Evolutionary conservation across 2,329 filamentous ascomycete genomes (phyloP), one percentile per base, ranked within the genome.

Genomic region (Fusarium sp.): DNA sequence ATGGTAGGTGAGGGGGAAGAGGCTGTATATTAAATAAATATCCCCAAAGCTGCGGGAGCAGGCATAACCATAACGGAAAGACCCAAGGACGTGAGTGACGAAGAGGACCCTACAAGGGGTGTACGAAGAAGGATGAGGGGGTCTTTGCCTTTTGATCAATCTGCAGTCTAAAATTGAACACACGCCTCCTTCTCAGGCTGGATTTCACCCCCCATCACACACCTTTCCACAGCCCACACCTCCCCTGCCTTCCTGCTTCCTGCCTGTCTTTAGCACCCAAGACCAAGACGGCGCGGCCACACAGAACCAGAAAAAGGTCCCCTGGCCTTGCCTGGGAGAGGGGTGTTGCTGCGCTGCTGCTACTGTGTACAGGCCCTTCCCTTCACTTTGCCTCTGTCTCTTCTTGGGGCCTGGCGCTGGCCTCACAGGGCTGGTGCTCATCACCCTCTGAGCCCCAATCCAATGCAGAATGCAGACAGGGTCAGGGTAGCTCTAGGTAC

Each of bases 21-120:
- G 64, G 72, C 74, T 76, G 58, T 74, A 75, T 63, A 73, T 76
- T 77, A 77, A 76, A 76, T 77, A 77, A 76, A 76, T 77, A 75
- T 77, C 69, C 64, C 65, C 67, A 71, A 70, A 68, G 59, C 66
- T 71, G 68, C 55, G 63, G 48, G 49, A 60, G 61, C 52, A 68
- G 66, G 46, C 61, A 67, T 52, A 26, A 20, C 35, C 35, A 52
- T 57, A 54, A 63, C 42, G 42, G 52, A 63, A 52, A 49, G 53
- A 47, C 42, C 57, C 52, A 52, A 67, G 59, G 58, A 55, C 41
- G 62, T 63, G 64, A 70, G 71, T 68, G 67, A 70, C 50, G 67
- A 60, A 57, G 61, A 54, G 48, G 48, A 57, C 52, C 54, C 37
- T 53, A 33, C 39, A 15, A 39, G 57, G 68, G 54, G 67, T 31